Conservation (phyloP, 78 protist genomes). For the Bodo saltans region DNA sequence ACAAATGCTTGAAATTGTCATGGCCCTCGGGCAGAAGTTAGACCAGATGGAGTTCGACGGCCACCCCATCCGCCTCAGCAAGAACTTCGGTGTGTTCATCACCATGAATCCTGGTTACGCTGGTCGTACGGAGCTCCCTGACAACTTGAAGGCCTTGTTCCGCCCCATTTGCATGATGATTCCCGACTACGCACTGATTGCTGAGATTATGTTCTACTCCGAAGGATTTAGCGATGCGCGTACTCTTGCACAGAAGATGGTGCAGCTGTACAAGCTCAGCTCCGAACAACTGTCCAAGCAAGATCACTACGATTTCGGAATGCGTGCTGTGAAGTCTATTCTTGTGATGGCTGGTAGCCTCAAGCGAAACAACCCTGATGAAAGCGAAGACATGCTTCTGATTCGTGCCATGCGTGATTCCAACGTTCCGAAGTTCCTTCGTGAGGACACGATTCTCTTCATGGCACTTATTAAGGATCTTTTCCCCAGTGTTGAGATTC, state of each 20-base stretch:
- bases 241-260: constrained; percentile 64
- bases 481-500: constrained; percentile 43
- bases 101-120: constrained; percentile 92
- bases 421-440: constrained; percentile 59
- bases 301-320: constrained; percentile 87
- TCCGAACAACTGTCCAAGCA: constrained; percentile 81
- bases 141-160: constrained; percentile 80
- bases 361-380: constrained; percentile 49
- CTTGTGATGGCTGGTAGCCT: constrained; percentile 74
- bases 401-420: constrained; percentile 69
- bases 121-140: constrained; percentile 86
- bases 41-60: constrained; percentile 54
- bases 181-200: constrained; percentile 71
- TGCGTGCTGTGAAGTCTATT: constrained; percentile 84
- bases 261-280: constrained; percentile 43
- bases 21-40: constrained; percentile 16
- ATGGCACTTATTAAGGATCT: constrained; percentile 49
- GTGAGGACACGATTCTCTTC: constrained; percentile 57
- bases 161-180: constrained; percentile 81
- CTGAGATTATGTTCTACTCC: constrained; percentile 70
- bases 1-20: constrained; percentile 55
- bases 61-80: constrained; percentile 50
- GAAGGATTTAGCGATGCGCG: constrained; percentile 72
- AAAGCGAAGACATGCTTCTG: constrained; percentile 48
- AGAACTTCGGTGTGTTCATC: constrained; percentile 66